Base-by-base conservation (phyloP, 441 rosid genomes). In the Isatis lusitanica region DNA sequence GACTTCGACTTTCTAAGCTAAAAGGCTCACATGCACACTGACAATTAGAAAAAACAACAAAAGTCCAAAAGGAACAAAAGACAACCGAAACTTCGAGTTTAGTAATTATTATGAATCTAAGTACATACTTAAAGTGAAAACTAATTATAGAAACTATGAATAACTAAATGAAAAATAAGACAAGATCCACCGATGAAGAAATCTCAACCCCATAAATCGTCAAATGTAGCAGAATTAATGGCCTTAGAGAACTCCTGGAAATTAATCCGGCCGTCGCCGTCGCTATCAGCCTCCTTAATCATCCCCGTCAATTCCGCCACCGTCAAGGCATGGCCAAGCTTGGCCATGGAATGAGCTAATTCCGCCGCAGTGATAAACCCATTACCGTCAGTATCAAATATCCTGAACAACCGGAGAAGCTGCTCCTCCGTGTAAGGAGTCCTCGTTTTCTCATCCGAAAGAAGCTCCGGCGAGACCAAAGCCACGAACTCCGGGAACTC, bases 271-370 rank as follows among this genome's bases (percentile, higher is more conserved):
- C 98, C 98, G 33, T 94, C 97, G 0, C 94, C 98, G 13, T 94
- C 97, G 2, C 86, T 82, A 70, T 92, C 98, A 1, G 95, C 98
- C 75, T 90, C 97, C 80, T 70, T 88, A 58, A 94, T 92, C 97
- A 94, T 94, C 61, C 92, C 97, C 0, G 92, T 86, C 70, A 94
- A 66, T 76, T 94, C 97, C 51, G 86, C 92, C 1, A 83, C 91
- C 1, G 97, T 92, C 70, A 94, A 82, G 2, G 95, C 89, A 47
- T 92, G 95, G 35, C 97, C 97, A 7, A 92, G 79, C 71, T 83
- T 89, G 0, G 97, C 97, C 98, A 92, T 94, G 1, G 97, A 90
- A 69, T 91, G 95, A 4, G 92, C 95, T 77, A 94, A 74, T 75
- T 92, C 98, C 1, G 91, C 92, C 0, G 92, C 93, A 0, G 97